Evolutionary conservation across 2,329 filamentous ascomycete genomes (phyloP), one percentile per base, ranked within the genome.

Genomic region (Apiospora malaysiana): DNA sequence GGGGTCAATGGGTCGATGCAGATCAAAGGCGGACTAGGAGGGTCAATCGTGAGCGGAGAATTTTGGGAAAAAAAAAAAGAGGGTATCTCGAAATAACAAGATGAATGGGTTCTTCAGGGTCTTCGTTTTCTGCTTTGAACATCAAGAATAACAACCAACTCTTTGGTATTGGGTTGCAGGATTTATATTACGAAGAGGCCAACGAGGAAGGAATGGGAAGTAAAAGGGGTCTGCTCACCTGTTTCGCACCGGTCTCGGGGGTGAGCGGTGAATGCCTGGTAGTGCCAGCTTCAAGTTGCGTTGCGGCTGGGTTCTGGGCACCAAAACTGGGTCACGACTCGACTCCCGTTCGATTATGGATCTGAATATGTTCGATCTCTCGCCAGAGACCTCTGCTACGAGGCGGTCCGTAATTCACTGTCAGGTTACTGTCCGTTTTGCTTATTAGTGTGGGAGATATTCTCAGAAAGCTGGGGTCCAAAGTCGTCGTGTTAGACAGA

Each of bases 211-310:
- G n/a, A 4, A 3, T 63, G 56, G 56, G 56, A 12, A 63, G 56
- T 21, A 23, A 63, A 63, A 23, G 32, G 56, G 56, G 56, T 10
- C 56, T 63, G 67, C 46, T 56, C 45, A 40, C 67, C 67, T 56
- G 67, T 68, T 68, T 68, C 67, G 67, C 46, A 56, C 46, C 45
- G 40, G 46, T 56, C 67, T 51, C 45, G 67, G 67, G 46, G 56
- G 27, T 10, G 56, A 68, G 67, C 67, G 67, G 67, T 68, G 46
- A 68, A 51, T 49, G 16, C 32, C 32, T 32, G 25, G 56, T 45
- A 45, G 65, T 25, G 46, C 40, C 23, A 47, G 66, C 66, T 47
- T 47, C 46, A 47, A 47, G 66, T 47, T 46, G 37, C 16, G 27
- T 32, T 63, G 56, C 56, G 27, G 56, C 56, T 63, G 56, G 56